A percentile compares a stretch with the other conserved stretches of the same genome.
Evolutionary conservation across 163 green algal genomes (phyloP).

Genomic region (Scenedesmus sp.): DNA sequence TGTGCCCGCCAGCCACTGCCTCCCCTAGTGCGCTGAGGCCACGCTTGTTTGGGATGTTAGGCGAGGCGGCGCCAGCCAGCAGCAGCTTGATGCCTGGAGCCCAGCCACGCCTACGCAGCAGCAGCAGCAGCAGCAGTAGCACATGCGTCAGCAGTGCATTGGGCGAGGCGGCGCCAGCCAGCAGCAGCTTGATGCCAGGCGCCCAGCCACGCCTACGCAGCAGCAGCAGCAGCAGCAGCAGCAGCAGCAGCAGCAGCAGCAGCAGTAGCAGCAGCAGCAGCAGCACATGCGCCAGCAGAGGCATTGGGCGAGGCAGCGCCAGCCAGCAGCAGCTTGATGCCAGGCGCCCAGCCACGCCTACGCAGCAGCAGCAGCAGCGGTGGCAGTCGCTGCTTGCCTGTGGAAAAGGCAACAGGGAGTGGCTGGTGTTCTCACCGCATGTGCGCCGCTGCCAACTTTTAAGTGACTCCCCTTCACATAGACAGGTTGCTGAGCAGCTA

Average conservation of each 20-base stretch:
- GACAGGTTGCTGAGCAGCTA: not conserved
- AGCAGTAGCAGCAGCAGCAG: not conserved
- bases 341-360: not conserved
- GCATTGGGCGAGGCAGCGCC: constrained; percentile 51
- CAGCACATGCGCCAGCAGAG: no score
- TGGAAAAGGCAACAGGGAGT: no score
- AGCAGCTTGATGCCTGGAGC: constrained; percentile 58
- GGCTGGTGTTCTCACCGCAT: no score
- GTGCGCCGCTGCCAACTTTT: not conserved
- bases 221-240: not conserved
- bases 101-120: constrained; percentile 44
- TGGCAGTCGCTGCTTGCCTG: no score
- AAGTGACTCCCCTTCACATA: no score
- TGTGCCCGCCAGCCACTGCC: constrained; percentile 66
- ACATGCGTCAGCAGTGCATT: not conserved
- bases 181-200: constrained; percentile 57
- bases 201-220: constrained; percentile 45
- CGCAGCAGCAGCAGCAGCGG: no score
- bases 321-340: constrained; percentile 61
- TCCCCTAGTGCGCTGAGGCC: constrained; percentile 70
- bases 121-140: not conserved
- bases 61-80: constrained; percentile 57
- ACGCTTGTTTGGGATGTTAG: constrained; percentile 66
- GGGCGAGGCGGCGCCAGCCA: constrained; percentile 57
- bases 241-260: not conserved